A percentile compares a stretch with the other conserved stretches of the same genome.
Conservation (phyloP, 768 basidiomycete genomes). For the Lyophyllum shimeji region DNA sequence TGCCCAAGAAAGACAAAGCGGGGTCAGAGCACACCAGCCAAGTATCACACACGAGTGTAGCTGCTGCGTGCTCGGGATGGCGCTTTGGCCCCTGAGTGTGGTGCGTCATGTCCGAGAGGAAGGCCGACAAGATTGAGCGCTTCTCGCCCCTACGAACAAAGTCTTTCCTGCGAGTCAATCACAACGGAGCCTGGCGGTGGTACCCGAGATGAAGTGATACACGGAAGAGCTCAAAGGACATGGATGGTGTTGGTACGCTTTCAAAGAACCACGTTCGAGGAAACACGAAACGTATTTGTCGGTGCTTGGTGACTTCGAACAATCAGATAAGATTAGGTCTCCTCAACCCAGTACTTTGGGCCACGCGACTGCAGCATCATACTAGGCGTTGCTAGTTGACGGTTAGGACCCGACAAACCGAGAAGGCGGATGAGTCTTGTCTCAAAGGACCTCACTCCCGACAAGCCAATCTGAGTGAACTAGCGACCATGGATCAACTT, state of each 20-base stretch:
- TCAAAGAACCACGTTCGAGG: background rate
- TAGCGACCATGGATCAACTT: too few relatives aligned
- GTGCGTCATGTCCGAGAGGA: background rate
- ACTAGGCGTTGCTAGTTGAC: too few relatives aligned
- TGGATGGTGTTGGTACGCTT: background rate
- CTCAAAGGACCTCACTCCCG: too few relatives aligned
- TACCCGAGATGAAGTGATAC: background rate
- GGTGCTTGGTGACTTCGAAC: background rate
- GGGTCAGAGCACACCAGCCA: background rate
- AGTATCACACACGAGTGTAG: constrained; percentile 1
- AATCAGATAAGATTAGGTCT: background rate
- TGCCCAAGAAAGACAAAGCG: background rate
- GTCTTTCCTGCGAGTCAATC: background rate
- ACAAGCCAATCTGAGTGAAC: too few relatives aligned
- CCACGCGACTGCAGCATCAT: too few relatives aligned
- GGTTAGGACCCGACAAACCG: too few relatives aligned
- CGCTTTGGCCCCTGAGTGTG: constrained; percentile 7
- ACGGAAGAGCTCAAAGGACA: background rate
- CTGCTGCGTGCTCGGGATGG: background rate
- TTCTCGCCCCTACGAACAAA: background rate
- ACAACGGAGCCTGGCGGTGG: background rate
- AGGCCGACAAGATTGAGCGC: background rate
- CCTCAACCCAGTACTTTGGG: too few relatives aligned
- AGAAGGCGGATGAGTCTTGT: too few relatives aligned
- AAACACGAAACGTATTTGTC: too few relatives aligned